phyloP scores from a whole-genome alignment of 805 yeast species.

The Yarrowia divulgata region DNA sequence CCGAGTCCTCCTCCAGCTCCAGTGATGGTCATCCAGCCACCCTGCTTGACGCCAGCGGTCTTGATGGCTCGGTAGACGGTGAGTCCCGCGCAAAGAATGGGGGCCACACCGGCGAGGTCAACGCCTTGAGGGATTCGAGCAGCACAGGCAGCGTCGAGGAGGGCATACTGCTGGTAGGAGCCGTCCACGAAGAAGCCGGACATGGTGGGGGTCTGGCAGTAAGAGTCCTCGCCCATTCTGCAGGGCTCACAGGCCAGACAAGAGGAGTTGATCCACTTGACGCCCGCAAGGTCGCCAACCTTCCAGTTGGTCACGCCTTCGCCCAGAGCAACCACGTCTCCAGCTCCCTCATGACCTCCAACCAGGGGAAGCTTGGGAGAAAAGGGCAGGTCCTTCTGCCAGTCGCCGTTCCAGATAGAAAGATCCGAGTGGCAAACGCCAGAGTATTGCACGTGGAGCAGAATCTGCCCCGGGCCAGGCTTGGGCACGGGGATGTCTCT shows the following conservation, averaged over 20 bases:
- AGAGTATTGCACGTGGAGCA: constrained; percentile 82
- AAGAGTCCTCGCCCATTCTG: constrained; percentile 68
- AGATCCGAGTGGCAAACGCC: constrained; percentile 95
- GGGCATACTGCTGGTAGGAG: constrained; percentile 88
- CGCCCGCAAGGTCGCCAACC: constrained; percentile 81
- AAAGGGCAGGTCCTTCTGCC: constrained; percentile 94
- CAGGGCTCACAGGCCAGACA: constrained; percentile 82
- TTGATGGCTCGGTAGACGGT: constrained; percentile 90
- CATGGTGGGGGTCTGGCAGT: constrained; percentile 71
- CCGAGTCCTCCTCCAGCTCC: constrained; percentile 88
- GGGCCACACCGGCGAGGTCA: constrained; percentile 78
- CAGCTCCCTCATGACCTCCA: constrained; percentile 93
- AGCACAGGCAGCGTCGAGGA: constrained; percentile 87
- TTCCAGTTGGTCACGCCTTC: constrained; percentile 71
- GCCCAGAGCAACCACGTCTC: constrained; percentile 81
- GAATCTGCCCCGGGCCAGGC: constrained; percentile 78
- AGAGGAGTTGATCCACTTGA: constrained; percentile 83
- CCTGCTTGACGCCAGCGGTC: constrained; percentile 72
- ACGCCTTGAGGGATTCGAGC: constrained; percentile 77
- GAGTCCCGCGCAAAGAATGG: constrained; percentile 89
- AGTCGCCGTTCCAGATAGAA: constrained; percentile 93
- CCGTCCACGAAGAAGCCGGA: constrained; percentile 92
- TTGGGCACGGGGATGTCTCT: constrained; percentile 80
- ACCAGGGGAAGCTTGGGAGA: constrained; percentile 75
- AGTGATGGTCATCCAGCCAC: constrained; percentile 77